Evolutionary conservation across 2,329 filamentous ascomycete genomes (phyloP).

Genomic region (Aspergillus floridensis): DNA sequence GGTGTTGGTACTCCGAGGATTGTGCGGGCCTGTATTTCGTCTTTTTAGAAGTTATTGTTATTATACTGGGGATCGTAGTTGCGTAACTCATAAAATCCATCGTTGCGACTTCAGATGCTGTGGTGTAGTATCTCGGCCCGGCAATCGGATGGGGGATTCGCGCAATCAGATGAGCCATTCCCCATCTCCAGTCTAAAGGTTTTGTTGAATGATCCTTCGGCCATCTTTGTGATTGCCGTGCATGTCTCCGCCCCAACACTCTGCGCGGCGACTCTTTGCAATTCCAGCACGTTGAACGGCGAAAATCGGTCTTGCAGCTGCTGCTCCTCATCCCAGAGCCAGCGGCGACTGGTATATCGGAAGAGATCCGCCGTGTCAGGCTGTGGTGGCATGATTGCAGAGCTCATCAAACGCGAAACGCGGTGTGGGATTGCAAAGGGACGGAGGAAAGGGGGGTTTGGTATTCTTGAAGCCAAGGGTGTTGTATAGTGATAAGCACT

Average conservation of each 20-base stretch:
- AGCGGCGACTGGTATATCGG: conserved; percentile 33
- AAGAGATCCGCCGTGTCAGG: conserved; percentile 17
- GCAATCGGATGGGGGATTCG: conserved; percentile 25
- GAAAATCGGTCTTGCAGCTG: conserved; percentile 32
- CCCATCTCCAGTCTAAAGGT: conserved; percentile 26
- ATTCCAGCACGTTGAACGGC: conserved; percentile 35
- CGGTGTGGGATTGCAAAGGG: background rate
- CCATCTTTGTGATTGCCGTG: conserved; percentile 37
- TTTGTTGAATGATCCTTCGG: conserved; percentile 41
- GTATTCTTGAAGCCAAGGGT: background rate
- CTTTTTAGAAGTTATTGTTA: conserved; percentile 11
- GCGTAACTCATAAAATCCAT: conserved; percentile 25
- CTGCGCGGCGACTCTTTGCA: conserved; percentile 32
- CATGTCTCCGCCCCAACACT: conserved; percentile 29
- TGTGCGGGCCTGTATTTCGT: conserved; percentile 14
- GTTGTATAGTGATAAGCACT: background rate
- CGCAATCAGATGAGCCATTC: conserved; percentile 20
- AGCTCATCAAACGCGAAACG: background rate
- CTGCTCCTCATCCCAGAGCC: conserved; percentile 37
- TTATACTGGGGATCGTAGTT: background rate
- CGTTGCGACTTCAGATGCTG: conserved; percentile 25
- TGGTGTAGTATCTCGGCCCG: conserved; percentile 21
- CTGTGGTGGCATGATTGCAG: background rate
- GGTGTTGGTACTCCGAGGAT: conserved; percentile 18
- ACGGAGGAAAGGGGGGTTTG: background rate